Evolutionary conservation across 2,329 filamentous ascomycete genomes (phyloP).

Genomic region (Botryotinia convoluta): DNA sequence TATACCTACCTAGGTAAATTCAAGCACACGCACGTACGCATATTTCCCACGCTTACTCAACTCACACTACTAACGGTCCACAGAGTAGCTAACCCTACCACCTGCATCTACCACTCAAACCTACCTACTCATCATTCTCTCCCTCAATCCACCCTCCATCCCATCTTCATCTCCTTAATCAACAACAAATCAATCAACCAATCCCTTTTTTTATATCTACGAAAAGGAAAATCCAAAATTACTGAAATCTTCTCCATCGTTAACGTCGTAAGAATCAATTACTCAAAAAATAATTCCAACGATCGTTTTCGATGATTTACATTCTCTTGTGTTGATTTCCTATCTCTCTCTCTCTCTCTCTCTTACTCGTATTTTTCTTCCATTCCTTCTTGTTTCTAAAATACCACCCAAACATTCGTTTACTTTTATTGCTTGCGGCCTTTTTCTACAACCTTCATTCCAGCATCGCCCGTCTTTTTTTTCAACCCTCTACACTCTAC

Average conservation of each 20-base stretch:
- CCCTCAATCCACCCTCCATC: constrained; percentile 38
- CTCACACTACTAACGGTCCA: neutral
- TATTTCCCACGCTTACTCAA: neutral
- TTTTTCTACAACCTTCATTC: constrained; percentile 14
- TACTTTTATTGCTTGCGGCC: constrained; percentile 8
- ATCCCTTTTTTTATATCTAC: constrained; percentile 67
- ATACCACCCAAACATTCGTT: constrained; percentile 8
- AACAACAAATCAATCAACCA: constrained; percentile 47
- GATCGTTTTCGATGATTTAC: constrained; percentile 24
- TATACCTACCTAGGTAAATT: neutral
- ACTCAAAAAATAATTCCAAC: neutral
- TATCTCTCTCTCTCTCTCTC: constrained; percentile 6
- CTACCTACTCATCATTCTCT: neutral
- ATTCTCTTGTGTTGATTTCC: constrained; percentile 23
- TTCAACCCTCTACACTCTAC: neutral
- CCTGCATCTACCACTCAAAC: too few species aligned
- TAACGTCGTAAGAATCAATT: neutral
- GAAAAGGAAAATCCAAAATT: constrained; percentile 60
- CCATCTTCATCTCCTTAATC: constrained; percentile 37
- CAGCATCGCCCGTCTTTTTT: constrained; percentile 10
- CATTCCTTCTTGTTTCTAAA: constrained; percentile 9
- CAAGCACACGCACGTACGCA: neutral
- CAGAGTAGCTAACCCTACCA: too few species aligned
- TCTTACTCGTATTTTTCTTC: constrained; percentile 9
- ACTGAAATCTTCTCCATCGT: constrained; percentile 42